Evolutionary conservation across 225 moss, liverwort and hornwort species (phyloP).

Genomic region (Lunularia cruciata): DNA sequence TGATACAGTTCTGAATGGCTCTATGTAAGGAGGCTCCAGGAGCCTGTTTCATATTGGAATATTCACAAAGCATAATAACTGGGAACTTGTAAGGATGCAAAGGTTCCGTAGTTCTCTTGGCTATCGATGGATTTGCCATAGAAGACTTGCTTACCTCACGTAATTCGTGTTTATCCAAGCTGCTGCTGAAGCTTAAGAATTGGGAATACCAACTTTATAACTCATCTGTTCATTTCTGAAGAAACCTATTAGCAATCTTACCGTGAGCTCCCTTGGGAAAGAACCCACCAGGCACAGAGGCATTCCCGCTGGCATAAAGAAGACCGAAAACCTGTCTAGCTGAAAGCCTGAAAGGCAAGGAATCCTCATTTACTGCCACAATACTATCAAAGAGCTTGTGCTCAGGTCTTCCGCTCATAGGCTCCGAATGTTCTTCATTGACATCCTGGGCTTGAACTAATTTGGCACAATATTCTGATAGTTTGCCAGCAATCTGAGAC

Average conservation of each 20-base stretch:
- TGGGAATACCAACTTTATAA: too few species aligned
- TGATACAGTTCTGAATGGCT: too few species aligned
- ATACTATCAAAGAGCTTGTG: slow-evolving; percentile 42
- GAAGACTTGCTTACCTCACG: too few species aligned
- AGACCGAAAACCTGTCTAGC: slow-evolving; percentile 46
- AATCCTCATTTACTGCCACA: slow-evolving; percentile 39
- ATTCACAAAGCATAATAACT: too few species aligned
- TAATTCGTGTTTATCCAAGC: too few species aligned
- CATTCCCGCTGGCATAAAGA: slow-evolving; percentile 62
- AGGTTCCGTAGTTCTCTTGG: background rate
- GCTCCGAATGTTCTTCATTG: slow-evolving; percentile 39
- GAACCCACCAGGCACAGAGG: slow-evolving; percentile 60
- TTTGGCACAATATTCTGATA: slow-evolving; percentile 43
- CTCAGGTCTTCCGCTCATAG: slow-evolving; percentile 33
- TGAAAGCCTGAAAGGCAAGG: slow-evolving; percentile 31
- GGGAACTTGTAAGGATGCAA: background rate
- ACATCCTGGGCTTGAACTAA: slow-evolving; percentile 26
- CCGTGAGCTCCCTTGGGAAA: slow-evolving; percentile 39
- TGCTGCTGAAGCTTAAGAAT: too few species aligned
- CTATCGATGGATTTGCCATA: too few species aligned
- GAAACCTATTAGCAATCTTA: slow-evolving; percentile 7
- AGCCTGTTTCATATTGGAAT: too few species aligned
- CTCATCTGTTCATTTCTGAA: too few species aligned
- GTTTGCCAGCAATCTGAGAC: slow-evolving; percentile 18
- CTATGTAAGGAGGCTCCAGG: too few species aligned